Evolutionary conservation across 129 eudicot genomes (phyloP).

Genomic region (Daucus carota): DH1_v3.0 NC_030383.2:1140501-1141000

Average conservation of each 20-base stretch:
- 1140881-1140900: neutral
- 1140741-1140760: constrained; percentile 49
- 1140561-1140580: constrained; percentile 49
- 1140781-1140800: neutral
- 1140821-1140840: neutral
- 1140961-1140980: constrained; percentile 39
- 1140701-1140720: constrained; percentile 26
- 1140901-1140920: constrained; percentile 33
- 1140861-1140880: neutral
- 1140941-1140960: constrained; percentile 60
- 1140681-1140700: constrained; percentile 38
- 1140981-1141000: constrained; percentile 24
- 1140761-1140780: neutral
- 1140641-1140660: constrained; percentile 46
- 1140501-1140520: constrained; percentile 46
- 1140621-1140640: constrained; percentile 51
- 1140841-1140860: neutral
- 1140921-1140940: constrained; percentile 58
- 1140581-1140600: constrained; percentile 79
- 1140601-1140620: constrained; percentile 70
- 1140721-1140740: constrained; percentile 34
- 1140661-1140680: constrained; percentile 60
- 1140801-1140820: neutral
- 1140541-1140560: constrained; percentile 30
- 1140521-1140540: constrained; percentile 39